Base-by-base conservation (phyloP, 1,284 basidiomycete genomes). In the Malassezia vespertilionis region DNA sequence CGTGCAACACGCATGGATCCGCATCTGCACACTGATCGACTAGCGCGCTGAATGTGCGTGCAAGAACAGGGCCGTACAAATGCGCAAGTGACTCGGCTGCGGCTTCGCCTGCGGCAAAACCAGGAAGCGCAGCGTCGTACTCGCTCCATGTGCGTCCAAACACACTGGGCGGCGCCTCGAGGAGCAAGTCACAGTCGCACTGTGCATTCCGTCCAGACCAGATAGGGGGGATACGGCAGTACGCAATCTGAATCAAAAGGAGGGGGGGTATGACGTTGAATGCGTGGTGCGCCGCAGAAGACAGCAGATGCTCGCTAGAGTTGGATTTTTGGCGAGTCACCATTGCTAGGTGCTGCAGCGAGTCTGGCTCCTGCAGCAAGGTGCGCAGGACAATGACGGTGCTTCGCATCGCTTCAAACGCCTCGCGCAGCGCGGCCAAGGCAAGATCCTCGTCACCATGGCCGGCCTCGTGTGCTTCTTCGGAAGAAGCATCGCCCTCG, bases 391-490 rank as follows among this genome's bases (percentile, higher is more conserved):
- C 63, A 15, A 58, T 52, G 40, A 60, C 52, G 31, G 61, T 64
- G 50, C 56, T 57, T 31, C 54, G 58, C 24, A 68, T 45, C 5
- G 65, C 66, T n/a, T 59, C 56, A 40, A 68, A 52, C 4, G 65
- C 66, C 44, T 69, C 66, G 18, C 53, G 57, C 4, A 69, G 55
- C 15, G 66, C 66, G 7, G 60, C 63, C 17, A 54, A 54, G 1
- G 66, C 66, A 9, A 69, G 54, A 44, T 69, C 66, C 40, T 67
- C 66, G 24, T 63, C 63, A 35, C 58, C 56, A 28, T 17, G 11
- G 18, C 20, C 33, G 18, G 18, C 4, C 8, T 18, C 24, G 26
- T 26, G 18, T 39, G n/a, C n/a, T n/a, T n/a, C n/a, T n/a, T n/a
- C n/a, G 27, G 9, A 23, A 14, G 27, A 14, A 2, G n/a, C 36